Conservation (phyloP, 2,329 filamentous ascomycete species). For the Sarocladium strictum region DNA sequence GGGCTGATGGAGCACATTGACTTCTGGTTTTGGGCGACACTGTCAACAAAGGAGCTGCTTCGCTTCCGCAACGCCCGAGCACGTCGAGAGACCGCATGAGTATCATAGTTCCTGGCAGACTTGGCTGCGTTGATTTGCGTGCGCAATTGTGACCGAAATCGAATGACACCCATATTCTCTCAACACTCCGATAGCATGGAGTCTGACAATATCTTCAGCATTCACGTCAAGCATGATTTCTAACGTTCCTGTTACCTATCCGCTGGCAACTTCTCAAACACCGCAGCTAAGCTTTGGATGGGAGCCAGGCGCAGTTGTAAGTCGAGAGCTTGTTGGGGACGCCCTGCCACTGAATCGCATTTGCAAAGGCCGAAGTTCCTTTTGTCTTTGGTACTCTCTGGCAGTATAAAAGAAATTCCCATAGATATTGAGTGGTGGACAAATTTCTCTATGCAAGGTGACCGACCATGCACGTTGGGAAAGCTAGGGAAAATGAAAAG, state of each 20-base stretch:
- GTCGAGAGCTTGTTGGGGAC: constrained; percentile 7
- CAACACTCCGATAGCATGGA: no score
- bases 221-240: not conserved
- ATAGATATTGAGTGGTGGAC: not conserved
- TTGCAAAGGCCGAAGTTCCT: not conserved
- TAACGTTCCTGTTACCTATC: constrained; percentile 35
- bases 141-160: not conserved
- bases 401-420: not conserved
- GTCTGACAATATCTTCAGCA: not conserved
- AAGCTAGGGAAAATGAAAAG: no score
- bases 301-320: constrained; percentile 25
- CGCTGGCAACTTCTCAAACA: constrained; percentile 31
- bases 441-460: constrained; percentile 1
- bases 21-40: not conserved
- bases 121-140: not conserved
- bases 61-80: not conserved
- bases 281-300: constrained; percentile 31
- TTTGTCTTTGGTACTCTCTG: not conserved
- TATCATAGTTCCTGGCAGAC: not conserved
- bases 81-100: not conserved
- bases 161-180: not conserved
- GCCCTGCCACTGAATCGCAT: no score
- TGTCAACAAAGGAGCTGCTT: constrained; percentile 1
- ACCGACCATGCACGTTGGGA: no score
- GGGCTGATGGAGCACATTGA: not conserved